Conservation (phyloP, 805 yeast species). For the Myxozyma monticola region DNA sequence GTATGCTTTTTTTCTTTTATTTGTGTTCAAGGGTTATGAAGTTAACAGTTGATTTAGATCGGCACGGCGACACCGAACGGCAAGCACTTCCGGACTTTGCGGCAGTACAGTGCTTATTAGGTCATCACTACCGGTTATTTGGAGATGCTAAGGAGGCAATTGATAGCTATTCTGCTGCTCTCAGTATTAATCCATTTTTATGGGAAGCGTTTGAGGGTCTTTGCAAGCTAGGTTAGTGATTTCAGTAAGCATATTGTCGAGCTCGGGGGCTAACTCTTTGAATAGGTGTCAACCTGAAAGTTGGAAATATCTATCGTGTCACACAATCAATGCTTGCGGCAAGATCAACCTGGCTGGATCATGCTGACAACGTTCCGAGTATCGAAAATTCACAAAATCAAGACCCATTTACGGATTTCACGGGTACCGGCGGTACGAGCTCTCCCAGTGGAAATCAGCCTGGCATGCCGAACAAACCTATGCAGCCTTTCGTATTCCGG, state of each 20-base stretch:
- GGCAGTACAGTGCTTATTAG: constrained; percentile 65
- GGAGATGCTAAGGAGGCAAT: constrained; percentile 68
- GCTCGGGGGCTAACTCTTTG: constrained; percentile 31
- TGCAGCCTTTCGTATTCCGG: constrained; percentile 9
- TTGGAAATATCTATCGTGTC: constrained; percentile 42
- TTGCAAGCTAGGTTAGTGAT: constrained; percentile 43
- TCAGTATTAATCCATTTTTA: constrained; percentile 72
- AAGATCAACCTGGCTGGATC: constrained; percentile 27
- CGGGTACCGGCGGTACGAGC: no score
- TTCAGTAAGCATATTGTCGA: no score
- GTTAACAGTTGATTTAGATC: constrained; percentile 5
- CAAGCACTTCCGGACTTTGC: constrained; percentile 62
- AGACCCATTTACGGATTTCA: constrained; percentile 30
- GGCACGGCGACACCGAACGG: constrained; percentile 29
- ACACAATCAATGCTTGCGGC: constrained; percentile 28
- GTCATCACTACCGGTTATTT: constrained; percentile 58
- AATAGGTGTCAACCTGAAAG: constrained; percentile 68
- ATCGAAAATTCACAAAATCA: constrained; percentile 22
- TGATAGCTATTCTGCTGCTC: constrained; percentile 64
- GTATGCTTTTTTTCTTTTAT: no score
- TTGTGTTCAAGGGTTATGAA: no score
- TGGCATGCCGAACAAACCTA: background rate
- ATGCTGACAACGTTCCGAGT: constrained; percentile 6
- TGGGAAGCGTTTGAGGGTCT: constrained; percentile 85
- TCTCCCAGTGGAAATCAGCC: background rate